Conservation (phyloP, 305 asterid species). For the Fraxinus albicans region DNA sequence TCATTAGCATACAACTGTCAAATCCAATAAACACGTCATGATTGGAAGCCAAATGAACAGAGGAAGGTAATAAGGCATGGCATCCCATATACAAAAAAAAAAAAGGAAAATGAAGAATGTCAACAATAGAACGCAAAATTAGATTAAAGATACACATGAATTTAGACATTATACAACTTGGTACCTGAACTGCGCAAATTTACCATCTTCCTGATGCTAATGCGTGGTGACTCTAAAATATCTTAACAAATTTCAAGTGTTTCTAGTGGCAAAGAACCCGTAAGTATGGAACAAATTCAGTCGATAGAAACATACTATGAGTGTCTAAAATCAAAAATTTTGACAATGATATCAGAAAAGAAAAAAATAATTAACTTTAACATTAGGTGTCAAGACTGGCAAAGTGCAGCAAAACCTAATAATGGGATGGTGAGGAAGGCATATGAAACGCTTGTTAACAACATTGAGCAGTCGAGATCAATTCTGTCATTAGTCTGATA, state of each 20-base stretch:
- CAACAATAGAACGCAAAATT: neutral
- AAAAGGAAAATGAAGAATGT: neutral
- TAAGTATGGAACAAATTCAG: neutral
- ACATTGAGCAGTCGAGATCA: neutral
- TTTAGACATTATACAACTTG: neutral
- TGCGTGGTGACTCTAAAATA: neutral
- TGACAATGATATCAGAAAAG: neutral
- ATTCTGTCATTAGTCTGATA: neutral
- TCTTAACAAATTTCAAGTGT: neutral
- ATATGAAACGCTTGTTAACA: neutral
- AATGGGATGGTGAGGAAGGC: neutral
- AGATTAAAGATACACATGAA: neutral
- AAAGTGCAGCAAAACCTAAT: neutral
- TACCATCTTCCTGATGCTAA: neutral
- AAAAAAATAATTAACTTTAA: neutral
- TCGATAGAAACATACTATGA: neutral
- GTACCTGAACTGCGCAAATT: neutral
- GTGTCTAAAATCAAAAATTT: neutral
- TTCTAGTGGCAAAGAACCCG: neutral
- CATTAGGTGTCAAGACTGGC: neutral
- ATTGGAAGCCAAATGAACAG: neutral
- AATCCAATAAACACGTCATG: conserved; percentile 5
- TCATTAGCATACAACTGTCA: conserved; percentile 11
- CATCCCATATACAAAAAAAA: neutral
- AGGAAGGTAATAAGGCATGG: neutral